phyloP scores from a whole-genome alignment of 1,139 yeast genomes.

The Taphrina betulina region DNA sequence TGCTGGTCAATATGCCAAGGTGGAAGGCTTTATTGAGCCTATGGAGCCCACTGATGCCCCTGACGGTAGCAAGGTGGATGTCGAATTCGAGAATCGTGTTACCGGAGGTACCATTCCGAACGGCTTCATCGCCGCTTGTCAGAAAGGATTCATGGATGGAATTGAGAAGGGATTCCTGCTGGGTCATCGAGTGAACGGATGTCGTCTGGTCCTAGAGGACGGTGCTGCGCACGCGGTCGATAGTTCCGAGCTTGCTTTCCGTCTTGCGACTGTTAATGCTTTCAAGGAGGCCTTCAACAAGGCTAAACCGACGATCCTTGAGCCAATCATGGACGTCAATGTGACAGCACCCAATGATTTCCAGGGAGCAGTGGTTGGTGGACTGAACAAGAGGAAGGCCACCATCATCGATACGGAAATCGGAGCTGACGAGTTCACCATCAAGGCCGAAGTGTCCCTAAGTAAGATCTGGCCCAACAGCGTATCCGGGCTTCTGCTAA shows the following conservation, averaged over 20 bases:
- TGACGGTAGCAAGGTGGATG: constrained; percentile 50
- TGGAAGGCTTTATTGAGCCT: constrained; percentile 78
- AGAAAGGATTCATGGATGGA: constrained; percentile 89
- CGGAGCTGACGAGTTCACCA: constrained; percentile 90
- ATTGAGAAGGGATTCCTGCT: constrained; percentile 95
- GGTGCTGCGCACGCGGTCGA: constrained; percentile 98
- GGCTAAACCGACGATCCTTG: constrained; percentile 84
- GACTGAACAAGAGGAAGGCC: constrained; percentile 88
- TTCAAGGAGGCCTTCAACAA: constrained; percentile 84
- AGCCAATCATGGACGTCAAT: constrained; percentile 92
- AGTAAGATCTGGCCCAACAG: constrained; percentile 7
- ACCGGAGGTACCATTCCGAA: constrained; percentile 98
- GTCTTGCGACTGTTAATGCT: constrained; percentile 88
- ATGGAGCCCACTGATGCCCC: constrained; percentile 47
- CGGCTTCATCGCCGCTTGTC: constrained; percentile 90
- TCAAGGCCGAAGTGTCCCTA: constrained; percentile 90
- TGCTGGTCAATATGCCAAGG: constrained; percentile 98
- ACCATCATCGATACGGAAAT: constrained; percentile 91
- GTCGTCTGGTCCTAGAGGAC: constrained; percentile 88
- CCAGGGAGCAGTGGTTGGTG: constrained; percentile 90
- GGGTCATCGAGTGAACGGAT: constrained; percentile 92
- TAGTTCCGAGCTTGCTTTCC: constrained; percentile 92
- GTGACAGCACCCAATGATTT: constrained; percentile 94
- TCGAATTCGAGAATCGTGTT: constrained; percentile 77
- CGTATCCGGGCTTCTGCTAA: constrained; percentile 6